Evolutionary conservation across 768 basidiomycete genomes (phyloP).

Genomic region (Leucogyrophana mollusca): DNA sequence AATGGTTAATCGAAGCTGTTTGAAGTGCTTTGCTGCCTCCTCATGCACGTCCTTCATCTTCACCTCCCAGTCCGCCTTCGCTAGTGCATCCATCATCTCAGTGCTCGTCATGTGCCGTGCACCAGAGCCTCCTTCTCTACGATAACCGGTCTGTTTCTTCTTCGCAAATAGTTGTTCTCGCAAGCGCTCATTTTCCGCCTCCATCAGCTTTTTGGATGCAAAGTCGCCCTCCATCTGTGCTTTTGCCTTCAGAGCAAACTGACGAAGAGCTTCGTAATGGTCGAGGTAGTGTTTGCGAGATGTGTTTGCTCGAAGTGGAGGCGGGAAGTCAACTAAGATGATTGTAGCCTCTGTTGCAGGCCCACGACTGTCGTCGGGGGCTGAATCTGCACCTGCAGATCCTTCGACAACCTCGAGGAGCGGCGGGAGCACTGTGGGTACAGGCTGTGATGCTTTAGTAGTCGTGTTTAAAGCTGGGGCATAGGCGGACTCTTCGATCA

Average conservation of each 20-base stretch:
- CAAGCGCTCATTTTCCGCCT: conserved; percentile 26
- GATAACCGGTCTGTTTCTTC: conserved; percentile 10
- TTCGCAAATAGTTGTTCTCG: conserved; percentile 15
- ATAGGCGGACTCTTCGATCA: conserved; percentile 18
- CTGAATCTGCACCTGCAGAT: no score
- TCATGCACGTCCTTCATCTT: conserved; percentile 8
- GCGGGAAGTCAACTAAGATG: no score
- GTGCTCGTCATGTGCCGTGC: conserved; percentile 21
- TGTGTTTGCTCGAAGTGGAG: no score
- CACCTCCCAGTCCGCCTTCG: conserved; percentile 7
- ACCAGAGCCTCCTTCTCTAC: conserved; percentile 7
- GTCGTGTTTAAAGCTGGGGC: no score
- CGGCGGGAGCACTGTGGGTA: no score
- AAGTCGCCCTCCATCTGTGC: conserved; percentile 19
- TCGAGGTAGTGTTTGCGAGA: conserved; percentile 1
- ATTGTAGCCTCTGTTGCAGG: no score
- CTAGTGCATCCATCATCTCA: conserved; percentile 15
- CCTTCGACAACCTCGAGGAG: no score
- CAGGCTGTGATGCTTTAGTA: no score
- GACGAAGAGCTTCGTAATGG: conserved; percentile 11
- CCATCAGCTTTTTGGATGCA: conserved; percentile 25
- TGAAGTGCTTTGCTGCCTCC: conserved; percentile 2
- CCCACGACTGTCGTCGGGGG: no score
- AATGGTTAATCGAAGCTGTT: no score
- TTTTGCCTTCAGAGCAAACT: conserved; percentile 8